These are phyloP conservation scores for Meyerozyma carpophila DNA, from an alignment of 1,139 yeast species.

Conservation along the genomic window DNA sequence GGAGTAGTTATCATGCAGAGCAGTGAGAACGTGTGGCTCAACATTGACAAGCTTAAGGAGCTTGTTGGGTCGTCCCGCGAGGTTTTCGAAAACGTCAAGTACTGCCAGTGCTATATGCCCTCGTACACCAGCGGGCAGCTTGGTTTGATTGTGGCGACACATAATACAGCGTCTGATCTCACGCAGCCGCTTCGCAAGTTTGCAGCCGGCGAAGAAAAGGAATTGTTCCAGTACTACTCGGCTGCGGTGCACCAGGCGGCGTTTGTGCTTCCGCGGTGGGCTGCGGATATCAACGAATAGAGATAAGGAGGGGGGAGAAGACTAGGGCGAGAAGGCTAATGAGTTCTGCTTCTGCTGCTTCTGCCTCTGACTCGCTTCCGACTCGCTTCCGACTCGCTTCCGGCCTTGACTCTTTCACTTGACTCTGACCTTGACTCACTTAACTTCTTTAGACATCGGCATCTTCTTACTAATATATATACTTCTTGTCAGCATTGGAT, in stretches of 20 bases:
- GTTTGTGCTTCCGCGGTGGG: slow-evolving; percentile 88
- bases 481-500: no score
- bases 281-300: slow-evolving; percentile 20
- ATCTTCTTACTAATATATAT: no score
- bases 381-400: no score
- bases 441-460: no score
- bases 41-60: slow-evolving; percentile 57
- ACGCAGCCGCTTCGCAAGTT: slow-evolving; percentile 48
- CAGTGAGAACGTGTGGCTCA: slow-evolving; percentile 89
- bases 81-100: slow-evolving; percentile 78
- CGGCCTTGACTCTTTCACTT: no score
- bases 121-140: slow-evolving; percentile 95
- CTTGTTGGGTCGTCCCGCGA: slow-evolving; percentile 55
- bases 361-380: no score
- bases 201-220: slow-evolving; percentile 41
- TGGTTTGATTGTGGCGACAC: slow-evolving; percentile 80
- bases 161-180: slow-evolving; percentile 48
- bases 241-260: slow-evolving; percentile 68
- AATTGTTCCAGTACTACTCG: slow-evolving; percentile 68
- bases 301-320: neutral
- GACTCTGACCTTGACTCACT: no score
- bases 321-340: no score
- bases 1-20: slow-evolving; percentile 91
- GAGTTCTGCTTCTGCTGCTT: no score
- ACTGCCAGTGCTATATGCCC: slow-evolving; percentile 87